Percentiles rank a stretch among this genome's conserved stretches.
Evolutionary conservation across 129 eudicot genomes (phyloP).

Genomic region (Silybum marianum): DNA sequence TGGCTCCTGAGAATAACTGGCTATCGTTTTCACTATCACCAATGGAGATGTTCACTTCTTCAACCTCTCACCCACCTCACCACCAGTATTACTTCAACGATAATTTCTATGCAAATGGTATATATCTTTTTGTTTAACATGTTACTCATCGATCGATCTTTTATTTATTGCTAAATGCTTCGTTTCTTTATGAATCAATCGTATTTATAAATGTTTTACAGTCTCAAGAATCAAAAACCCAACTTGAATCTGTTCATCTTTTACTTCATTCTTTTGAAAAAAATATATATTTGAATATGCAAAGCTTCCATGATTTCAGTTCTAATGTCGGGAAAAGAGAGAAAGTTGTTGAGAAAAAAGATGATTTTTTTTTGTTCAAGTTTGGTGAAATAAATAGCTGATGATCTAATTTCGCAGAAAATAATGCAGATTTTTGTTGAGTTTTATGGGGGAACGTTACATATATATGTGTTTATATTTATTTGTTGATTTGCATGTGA

Average conservation of each 20-base stretch:
- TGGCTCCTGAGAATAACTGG: constrained; percentile 81
- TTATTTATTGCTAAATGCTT: not conserved
- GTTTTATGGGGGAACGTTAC: not conserved
- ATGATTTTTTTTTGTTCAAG: constrained; percentile 1
- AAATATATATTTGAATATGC: not conserved
- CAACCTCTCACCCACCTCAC: constrained; percentile 42
- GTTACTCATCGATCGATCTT: not conserved
- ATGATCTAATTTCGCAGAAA: constrained; percentile 17
- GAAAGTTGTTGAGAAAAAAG: constrained; percentile 30
- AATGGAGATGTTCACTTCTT: constrained; percentile 65
- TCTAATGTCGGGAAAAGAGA: constrained; percentile 42
- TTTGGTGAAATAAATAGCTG: constrained; percentile 25
- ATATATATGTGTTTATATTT: not conserved
- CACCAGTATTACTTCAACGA: constrained; percentile 69
- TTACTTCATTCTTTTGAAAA: not conserved
- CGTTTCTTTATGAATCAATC: not conserved
- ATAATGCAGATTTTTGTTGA: not conserved
- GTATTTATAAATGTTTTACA: not conserved
- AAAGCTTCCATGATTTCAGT: constrained; percentile 32
- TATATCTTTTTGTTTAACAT: not conserved
- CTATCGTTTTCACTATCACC: constrained; percentile 68
- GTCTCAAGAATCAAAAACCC: not conserved
- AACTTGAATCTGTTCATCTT: not conserved
- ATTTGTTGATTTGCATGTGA: constrained; percentile 31
- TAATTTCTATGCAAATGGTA: constrained; percentile 68